phyloP scores from a whole-genome alignment of 345 rosid genomes.

The Salix udensis region DNA sequence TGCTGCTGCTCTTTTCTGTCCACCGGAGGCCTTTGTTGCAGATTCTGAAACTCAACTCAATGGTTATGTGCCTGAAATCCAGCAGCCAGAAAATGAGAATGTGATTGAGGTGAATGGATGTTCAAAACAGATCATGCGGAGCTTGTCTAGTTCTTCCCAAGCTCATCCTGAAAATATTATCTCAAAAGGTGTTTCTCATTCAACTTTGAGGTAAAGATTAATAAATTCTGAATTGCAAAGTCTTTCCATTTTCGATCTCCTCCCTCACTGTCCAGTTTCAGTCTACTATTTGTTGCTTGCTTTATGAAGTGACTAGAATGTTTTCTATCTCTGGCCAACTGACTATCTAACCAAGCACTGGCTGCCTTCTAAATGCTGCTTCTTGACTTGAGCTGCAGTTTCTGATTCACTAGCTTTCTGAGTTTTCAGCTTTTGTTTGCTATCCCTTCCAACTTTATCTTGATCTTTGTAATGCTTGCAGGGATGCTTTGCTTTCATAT shows the following conservation, averaged over 20 bases:
- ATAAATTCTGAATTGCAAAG: not conserved
- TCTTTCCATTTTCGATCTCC: not conserved
- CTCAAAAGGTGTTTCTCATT: constrained; percentile 32
- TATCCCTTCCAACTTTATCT: constrained; percentile 9
- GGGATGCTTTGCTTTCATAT: constrained; percentile 75
- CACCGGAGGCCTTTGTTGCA: constrained; percentile 51
- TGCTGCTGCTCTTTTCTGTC: constrained; percentile 85
- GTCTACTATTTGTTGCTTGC: not conserved
- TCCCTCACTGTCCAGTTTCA: not conserved
- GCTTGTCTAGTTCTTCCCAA: constrained; percentile 36
- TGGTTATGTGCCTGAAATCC: constrained; percentile 43
- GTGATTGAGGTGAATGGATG: constrained; percentile 28
- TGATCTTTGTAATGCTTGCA: constrained; percentile 29
- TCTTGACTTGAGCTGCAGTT: not conserved
- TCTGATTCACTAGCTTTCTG: not conserved
- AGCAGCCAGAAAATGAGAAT: constrained; percentile 34
- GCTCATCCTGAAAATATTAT: constrained; percentile 35
- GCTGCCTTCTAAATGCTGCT: not conserved
- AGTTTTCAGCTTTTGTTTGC: not conserved
- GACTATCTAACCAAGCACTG: not conserved
- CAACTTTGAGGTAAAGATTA: constrained; percentile 57
- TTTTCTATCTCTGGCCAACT: not conserved
- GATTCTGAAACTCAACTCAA: constrained; percentile 51
- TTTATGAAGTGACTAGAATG: not conserved
- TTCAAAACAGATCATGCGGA: constrained; percentile 31